These are phyloP conservation scores for Lecanicillium sp. DNA, from an alignment of 2,329 filamentous ascomycete species.

Conservation along the genomic window DNA sequence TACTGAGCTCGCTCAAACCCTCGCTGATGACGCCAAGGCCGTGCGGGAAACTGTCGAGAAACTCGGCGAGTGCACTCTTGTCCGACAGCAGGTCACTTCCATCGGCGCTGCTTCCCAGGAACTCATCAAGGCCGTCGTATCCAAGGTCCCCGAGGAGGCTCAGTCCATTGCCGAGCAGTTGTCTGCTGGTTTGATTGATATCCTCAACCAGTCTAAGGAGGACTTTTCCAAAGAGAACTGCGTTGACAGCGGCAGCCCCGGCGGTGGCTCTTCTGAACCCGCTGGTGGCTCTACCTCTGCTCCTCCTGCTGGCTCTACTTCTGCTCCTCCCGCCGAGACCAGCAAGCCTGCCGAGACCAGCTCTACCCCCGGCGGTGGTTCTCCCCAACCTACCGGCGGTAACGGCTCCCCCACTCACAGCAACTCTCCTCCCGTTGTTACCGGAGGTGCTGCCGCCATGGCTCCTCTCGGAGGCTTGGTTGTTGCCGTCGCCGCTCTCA, in stretches of 20 bases:
- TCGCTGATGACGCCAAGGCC: slow-evolving; percentile 1
- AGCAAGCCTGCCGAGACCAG: background rate
- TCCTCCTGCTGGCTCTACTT: background rate
- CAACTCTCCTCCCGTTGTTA: background rate
- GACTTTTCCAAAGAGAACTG: slow-evolving; percentile 16
- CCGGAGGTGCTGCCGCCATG: slow-evolving; percentile 3
- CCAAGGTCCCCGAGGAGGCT: slow-evolving; percentile 16
- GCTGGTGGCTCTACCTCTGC: slow-evolving; percentile 1
- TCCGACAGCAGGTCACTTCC: slow-evolving; percentile 13
- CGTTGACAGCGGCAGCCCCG: slow-evolving; percentile 7
- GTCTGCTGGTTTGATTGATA: slow-evolving; percentile 11
- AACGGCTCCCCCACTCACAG: background rate
- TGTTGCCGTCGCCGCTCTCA: slow-evolving; percentile 2
- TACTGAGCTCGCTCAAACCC: background rate
- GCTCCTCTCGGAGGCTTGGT: slow-evolving; percentile 4
- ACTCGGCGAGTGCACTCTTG: background rate
- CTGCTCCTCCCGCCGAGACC: background rate
- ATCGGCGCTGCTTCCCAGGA: slow-evolving; percentile 14
- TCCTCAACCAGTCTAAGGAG: slow-evolving; percentile 11
- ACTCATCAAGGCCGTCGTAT: slow-evolving; percentile 17
- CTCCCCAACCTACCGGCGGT: background rate
- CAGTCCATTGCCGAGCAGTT: slow-evolving; percentile 17
- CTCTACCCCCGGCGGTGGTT: background rate
- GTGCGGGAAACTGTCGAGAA: slow-evolving; percentile 3
- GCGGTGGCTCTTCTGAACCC: background rate